Evolutionary conservation across 495 filamentous ascomycete species (phyloP).

Genomic region (Lichenothelia convexa): DNA sequence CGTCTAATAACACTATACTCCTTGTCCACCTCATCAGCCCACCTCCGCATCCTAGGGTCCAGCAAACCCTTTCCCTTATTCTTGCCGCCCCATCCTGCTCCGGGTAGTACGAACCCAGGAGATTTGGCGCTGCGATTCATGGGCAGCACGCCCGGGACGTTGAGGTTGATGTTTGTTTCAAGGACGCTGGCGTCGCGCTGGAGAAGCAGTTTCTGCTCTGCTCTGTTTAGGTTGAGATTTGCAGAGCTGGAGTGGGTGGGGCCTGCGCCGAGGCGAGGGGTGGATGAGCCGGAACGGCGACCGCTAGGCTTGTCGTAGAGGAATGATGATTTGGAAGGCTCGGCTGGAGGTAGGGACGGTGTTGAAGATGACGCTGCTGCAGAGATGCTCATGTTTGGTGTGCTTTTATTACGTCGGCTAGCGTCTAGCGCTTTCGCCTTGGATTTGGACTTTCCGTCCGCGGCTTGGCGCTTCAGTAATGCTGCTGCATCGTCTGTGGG

Average conservation of each 20-base stretch:
- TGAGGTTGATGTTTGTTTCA: constrained; percentile 24
- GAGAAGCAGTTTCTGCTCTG: constrained; percentile 54
- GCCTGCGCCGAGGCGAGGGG: neutral
- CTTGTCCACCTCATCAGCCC: constrained; percentile 42
- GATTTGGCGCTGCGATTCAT: constrained; percentile 19
- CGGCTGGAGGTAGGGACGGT: neutral
- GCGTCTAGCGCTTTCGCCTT: constrained; percentile 9
- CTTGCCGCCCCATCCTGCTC: constrained; percentile 16
- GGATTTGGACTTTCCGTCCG: too few relatives aligned
- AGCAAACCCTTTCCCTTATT: too few relatives aligned
- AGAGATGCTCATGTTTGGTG: constrained; percentile 11
- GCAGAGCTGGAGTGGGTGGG: neutral
- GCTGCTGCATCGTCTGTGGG: too few relatives aligned
- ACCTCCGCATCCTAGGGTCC: constrained; percentile 31
- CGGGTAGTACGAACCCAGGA: constrained; percentile 27
- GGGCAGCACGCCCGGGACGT: constrained; percentile 20
- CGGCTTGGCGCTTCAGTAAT: too few relatives aligned
- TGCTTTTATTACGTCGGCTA: constrained; percentile 11
- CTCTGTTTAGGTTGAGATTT: constrained; percentile 13
- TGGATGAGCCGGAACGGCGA: neutral
- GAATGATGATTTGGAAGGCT: too few relatives aligned
- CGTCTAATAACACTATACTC: constrained; percentile 51
- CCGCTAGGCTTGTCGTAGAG: neutral
- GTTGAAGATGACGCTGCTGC: neutral
- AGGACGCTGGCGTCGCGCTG: constrained; percentile 44